phyloP scores from a whole-genome alignment of 495 filamentous ascomycete species.

The Podospora sp. region DNA sequence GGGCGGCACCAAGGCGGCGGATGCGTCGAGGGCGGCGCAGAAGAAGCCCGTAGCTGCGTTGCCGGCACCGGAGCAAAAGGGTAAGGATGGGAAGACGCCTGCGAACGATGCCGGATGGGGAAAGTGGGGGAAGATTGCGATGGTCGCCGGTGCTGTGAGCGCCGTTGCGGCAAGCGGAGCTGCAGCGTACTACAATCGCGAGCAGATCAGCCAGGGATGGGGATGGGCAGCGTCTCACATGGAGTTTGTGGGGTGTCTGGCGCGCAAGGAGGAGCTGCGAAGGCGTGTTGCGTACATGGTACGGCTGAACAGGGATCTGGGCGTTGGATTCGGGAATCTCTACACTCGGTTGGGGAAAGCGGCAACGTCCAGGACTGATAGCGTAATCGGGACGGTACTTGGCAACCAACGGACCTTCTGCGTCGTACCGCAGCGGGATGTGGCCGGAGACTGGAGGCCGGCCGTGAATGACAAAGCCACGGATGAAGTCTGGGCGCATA shows the following conservation, averaged over 20 bases:
- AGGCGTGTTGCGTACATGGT: slow-evolving; percentile 63
- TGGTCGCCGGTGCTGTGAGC: slow-evolving; percentile 78
- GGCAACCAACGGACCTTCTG: slow-evolving; percentile 78
- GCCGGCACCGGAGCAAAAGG: slow-evolving; percentile 32
- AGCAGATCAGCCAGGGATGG: slow-evolving; percentile 71
- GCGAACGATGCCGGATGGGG: slow-evolving; percentile 51
- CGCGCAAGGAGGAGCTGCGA: slow-evolving; percentile 73
- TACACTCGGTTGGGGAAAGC: slow-evolving; percentile 79
- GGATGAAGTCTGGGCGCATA: slow-evolving; percentile 83
- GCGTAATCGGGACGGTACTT: slow-evolving; percentile 53
- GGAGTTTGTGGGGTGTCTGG: slow-evolving; percentile 91
- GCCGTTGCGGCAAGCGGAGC: slow-evolving; percentile 86
- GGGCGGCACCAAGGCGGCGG: slow-evolving; percentile 47
- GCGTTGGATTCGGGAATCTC: slow-evolving; percentile 74
- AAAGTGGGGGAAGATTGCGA: slow-evolving; percentile 79
- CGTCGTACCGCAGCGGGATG: slow-evolving; percentile 63
- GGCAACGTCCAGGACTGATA: slow-evolving; percentile 48
- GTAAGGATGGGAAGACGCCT: slow-evolving; percentile 34
- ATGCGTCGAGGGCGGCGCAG: slow-evolving; percentile 21
- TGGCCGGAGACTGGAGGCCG: slow-evolving; percentile 59
- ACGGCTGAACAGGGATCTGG: slow-evolving; percentile 54
- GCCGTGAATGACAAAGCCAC: slow-evolving; percentile 74
- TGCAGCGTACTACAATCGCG: slow-evolving; percentile 80
- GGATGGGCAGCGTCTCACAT: slow-evolving; percentile 87
- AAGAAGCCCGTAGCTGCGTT: slow-evolving; percentile 34